A percentile compares a stretch with the other conserved stretches of the same genome.
Conservation (phyloP, 495 filamentous ascomycete species). For the Rhypophila decipiens region DNA sequence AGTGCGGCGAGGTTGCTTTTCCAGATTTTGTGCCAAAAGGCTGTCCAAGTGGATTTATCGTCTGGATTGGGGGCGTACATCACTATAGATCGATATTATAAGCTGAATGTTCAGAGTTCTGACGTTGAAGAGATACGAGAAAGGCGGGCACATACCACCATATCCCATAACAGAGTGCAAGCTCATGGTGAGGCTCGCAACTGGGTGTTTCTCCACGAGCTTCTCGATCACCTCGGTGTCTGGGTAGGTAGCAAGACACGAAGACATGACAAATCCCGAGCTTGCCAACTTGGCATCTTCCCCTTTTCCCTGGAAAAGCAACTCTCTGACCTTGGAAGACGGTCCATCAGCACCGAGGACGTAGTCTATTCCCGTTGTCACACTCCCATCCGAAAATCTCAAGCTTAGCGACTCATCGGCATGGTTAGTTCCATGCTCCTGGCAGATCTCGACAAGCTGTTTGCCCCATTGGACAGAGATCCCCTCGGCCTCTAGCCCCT, state of each 20-base stretch:
- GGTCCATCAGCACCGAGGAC: slow-evolving; percentile 46
- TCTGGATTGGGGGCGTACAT: slow-evolving; percentile 20
- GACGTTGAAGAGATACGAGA: too few relatives aligned
- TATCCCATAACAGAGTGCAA: slow-evolving; percentile 10
- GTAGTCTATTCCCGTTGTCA: slow-evolving; percentile 15
- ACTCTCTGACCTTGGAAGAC: slow-evolving; percentile 30
- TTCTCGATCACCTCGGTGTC: slow-evolving; percentile 27
- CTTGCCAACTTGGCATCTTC: slow-evolving; percentile 13
- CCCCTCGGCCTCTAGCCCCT: too few relatives aligned
- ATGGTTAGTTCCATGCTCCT: slow-evolving; percentile 3
- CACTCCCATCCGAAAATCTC: slow-evolving; percentile 64
- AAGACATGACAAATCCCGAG: slow-evolving; percentile 25
- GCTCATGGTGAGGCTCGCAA: slow-evolving; percentile 21
- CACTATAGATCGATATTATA: slow-evolving; percentile 3
- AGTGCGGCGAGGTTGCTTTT: slow-evolving; percentile 9
- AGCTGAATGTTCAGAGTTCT: too few relatives aligned
- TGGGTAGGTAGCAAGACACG: slow-evolving; percentile 19
- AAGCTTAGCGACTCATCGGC: slow-evolving; percentile 54
- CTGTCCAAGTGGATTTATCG: slow-evolving; percentile 30
- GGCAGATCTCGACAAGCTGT: slow-evolving; percentile 16
- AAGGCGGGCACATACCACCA: slow-evolving; percentile 8
- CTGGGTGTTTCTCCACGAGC: slow-evolving; percentile 21
- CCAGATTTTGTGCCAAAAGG: slow-evolving; percentile 32
- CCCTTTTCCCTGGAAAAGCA: slow-evolving; percentile 31
- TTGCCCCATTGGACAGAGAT: slow-evolving; percentile 21